Conservation (phyloP, 1,139 yeast species). For the Candida labiduridarum region DNA sequence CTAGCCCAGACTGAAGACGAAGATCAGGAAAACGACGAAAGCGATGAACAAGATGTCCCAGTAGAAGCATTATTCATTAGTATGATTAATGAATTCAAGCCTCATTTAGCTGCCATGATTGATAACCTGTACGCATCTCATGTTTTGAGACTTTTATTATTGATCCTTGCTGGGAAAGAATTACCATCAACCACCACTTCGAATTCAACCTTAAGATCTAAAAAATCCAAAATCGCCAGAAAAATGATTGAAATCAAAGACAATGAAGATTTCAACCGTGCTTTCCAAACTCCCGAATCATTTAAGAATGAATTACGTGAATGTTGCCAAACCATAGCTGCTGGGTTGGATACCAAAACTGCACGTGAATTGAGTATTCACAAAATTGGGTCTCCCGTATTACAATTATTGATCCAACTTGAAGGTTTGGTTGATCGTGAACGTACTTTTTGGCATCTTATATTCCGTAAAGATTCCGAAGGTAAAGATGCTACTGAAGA, state of each 20-base stretch:
- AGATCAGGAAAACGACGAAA: conserved; percentile 24
- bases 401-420: conserved; percentile 77
- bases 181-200: conserved; percentile 76
- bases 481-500: conserved; percentile 67
- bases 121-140: conserved; percentile 86
- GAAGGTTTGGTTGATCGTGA: conserved; percentile 80
- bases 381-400: conserved; percentile 83
- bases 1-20: conserved; percentile 39
- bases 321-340: conserved; percentile 39
- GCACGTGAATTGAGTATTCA: conserved; percentile 78
- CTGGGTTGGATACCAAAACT: conserved; percentile 44
- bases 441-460: conserved; percentile 63
- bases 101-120: conserved; percentile 60
- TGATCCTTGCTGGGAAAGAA: conserved; percentile 76
- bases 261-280: conserved; percentile 63
- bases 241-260: conserved; percentile 90
- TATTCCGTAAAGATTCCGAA: conserved; percentile 46
- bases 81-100: conserved; percentile 68
- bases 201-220: conserved; percentile 79
- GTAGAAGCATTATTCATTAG: conserved; percentile 67
- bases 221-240: conserved; percentile 86
- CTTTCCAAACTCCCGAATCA: conserved; percentile 72
- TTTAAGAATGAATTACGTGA: conserved; percentile 65
- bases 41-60: conserved; percentile 34
- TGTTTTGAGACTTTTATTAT: conserved; percentile 70